These are phyloP conservation scores for Fusarium nisikadoi DNA, from an alignment of 2,329 filamentous ascomycete species.

Conservation along the genomic window DNA sequence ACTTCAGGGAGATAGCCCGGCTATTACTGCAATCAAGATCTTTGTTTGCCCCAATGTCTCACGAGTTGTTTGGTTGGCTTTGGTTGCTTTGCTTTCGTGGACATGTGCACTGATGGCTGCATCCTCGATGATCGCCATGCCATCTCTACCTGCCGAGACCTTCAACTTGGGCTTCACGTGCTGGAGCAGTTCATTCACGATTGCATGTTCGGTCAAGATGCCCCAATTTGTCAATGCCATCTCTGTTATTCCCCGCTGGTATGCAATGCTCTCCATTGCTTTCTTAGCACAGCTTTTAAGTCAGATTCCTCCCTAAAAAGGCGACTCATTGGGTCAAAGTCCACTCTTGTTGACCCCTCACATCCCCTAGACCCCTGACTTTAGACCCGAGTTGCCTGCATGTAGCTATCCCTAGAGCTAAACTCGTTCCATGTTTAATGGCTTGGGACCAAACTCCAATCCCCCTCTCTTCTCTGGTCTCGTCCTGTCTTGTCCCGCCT, in stretches of 20 bases:
- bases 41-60: neutral
- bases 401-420: neutral
- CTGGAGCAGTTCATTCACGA: neutral
- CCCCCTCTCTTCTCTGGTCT: neutral
- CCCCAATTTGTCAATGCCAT: too few relatives aligned
- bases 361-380: neutral
- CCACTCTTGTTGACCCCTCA: neutral
- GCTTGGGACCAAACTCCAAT: neutral
- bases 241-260: too few relatives aligned
- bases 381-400: neutral
- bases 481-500: neutral
- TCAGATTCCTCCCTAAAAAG: neutral
- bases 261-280: neutral
- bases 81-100: neutral
- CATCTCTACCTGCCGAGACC: neutral
- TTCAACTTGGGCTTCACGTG: neutral
- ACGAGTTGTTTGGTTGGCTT: neutral
- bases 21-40: neutral
- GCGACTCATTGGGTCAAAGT: neutral
- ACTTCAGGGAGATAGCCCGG: fast-evolving
- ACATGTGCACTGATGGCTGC: neutral
- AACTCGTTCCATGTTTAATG: neutral
- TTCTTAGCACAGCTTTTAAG: neutral
- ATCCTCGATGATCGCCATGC: neutral
- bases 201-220: too few relatives aligned